phyloP scores from a whole-genome alignment of 768 basidiomycete species.

The Neoboletus brunneissimus region DNA sequence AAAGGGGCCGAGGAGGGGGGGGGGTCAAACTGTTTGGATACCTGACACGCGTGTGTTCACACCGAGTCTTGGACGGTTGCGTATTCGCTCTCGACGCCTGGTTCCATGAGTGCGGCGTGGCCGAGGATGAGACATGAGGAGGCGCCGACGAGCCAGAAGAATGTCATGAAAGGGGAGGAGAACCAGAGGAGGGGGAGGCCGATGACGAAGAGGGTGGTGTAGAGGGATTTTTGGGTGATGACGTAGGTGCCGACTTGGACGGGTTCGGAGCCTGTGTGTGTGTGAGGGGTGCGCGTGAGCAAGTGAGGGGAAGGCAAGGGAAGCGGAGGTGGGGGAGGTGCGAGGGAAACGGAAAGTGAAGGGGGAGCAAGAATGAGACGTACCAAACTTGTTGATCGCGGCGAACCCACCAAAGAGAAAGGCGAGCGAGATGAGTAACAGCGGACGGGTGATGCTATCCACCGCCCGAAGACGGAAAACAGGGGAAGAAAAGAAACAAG shows the following conservation, averaged over 20 bases:
- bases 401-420: slow-evolving; percentile 93
- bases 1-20: too few relatives aligned
- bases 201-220: slow-evolving; percentile 85
- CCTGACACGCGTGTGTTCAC: too few relatives aligned
- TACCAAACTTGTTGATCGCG: slow-evolving; percentile 87
- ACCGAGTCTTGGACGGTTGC: slow-evolving; percentile 70
- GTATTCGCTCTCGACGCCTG: slow-evolving; percentile 94
- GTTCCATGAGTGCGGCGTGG: slow-evolving; percentile 89
- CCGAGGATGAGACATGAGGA: slow-evolving; percentile 79
- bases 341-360: not conserved
- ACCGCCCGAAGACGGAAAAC: not conserved
- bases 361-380: slow-evolving; percentile 18
- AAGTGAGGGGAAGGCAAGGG: not conserved
- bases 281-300: not conserved
- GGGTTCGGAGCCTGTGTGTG: slow-evolving; percentile 74
- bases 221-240: slow-evolving; percentile 87
- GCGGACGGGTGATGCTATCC: slow-evolving; percentile 72
- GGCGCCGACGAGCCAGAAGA: slow-evolving; percentile 95
- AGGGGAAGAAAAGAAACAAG: not conserved
- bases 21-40: too few relatives aligned
- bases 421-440: slow-evolving; percentile 75
- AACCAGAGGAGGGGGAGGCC: slow-evolving; percentile 86
- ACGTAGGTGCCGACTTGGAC: slow-evolving; percentile 77
- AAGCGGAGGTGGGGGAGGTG: too few relatives aligned
- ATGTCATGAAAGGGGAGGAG: slow-evolving; percentile 70